Percentiles rank a stretch among this genome's conserved stretches.
These are phyloP conservation scores for Jaapia argillacea DNA, from an alignment of 768 basidiomycete species.

Conservation along the genomic window DNA sequence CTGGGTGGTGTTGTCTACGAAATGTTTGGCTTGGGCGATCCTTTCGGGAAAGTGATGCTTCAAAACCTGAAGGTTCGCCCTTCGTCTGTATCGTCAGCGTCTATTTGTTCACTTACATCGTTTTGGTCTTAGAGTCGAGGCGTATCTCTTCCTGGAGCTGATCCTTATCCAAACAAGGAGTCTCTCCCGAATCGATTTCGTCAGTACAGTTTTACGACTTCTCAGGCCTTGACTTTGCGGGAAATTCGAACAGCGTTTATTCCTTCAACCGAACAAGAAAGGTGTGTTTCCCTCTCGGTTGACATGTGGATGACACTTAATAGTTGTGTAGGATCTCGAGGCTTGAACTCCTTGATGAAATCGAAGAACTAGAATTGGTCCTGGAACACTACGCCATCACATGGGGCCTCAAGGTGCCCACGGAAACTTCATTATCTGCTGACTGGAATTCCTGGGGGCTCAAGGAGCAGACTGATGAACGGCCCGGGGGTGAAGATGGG, in stretches of 20 bases:
- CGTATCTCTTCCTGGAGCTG: slow-evolving; percentile 65
- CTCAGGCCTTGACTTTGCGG: slow-evolving; percentile 54
- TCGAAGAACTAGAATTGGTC: slow-evolving; percentile 90
- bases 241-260: slow-evolving; percentile 52
- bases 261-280: slow-evolving; percentile 36
- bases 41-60: slow-evolving; percentile 90
- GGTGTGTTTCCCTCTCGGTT: slow-evolving; percentile 29
- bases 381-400: slow-evolving; percentile 83
- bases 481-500: too few species aligned
- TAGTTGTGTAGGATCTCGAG: slow-evolving; percentile 47
- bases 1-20: slow-evolving; percentile 74
- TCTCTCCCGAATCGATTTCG: slow-evolving; percentile 55
- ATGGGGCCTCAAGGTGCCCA: slow-evolving; percentile 40
- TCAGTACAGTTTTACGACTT: slow-evolving; percentile 40
- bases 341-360: slow-evolving; percentile 86
- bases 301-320: neutral
- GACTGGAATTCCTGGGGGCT: too few species aligned
- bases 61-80: slow-evolving; percentile 66
- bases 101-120: neutral
- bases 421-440: too few species aligned
- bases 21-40: slow-evolving; percentile 83
- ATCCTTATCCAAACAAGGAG: slow-evolving; percentile 45
- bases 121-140: slow-evolving; percentile 39
- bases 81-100: neutral
- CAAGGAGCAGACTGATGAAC: too few species aligned